These are phyloP conservation scores for Aspergillus sp. DNA, from an alignment of 2,329 filamentous ascomycete species.

Conservation along the genomic window DNA sequence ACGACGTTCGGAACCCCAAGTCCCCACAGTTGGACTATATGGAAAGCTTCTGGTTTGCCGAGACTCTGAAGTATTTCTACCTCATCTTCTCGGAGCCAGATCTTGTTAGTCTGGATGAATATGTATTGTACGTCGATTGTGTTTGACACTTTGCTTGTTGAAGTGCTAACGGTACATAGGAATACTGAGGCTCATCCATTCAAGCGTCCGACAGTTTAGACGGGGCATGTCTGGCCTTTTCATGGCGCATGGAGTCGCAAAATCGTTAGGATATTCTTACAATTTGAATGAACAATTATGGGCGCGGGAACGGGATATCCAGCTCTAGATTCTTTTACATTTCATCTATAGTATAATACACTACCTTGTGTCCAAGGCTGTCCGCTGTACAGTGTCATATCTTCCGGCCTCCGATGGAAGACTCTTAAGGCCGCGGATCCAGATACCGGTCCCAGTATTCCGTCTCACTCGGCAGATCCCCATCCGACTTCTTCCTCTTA, in stretches of 20 bases:
- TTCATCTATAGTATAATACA: neutral
- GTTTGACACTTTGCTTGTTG: neutral
- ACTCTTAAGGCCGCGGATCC: neutral
- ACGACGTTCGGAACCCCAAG: constrained; percentile 37
- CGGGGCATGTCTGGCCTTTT: neutral
- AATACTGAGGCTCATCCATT: constrained; percentile 45
- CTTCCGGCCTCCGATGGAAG: no score
- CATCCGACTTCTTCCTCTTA: constrained; percentile 10
- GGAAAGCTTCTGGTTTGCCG: constrained; percentile 48
- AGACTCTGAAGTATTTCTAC: constrained; percentile 47
- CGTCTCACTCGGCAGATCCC: constrained; percentile 13
- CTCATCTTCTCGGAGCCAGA: constrained; percentile 44
- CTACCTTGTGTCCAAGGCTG: no score
- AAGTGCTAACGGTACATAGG: constrained; percentile 16
- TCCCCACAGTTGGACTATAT: constrained; percentile 37
- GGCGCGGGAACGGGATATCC: no score
- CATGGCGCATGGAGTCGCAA: neutral
- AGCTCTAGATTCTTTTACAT: no score
- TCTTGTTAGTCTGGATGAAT: constrained; percentile 43
- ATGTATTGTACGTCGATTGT: constrained; percentile 37
- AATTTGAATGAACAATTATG: neutral
- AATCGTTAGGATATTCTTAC: neutral
- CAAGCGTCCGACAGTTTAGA: constrained; percentile 20
- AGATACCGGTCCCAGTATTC: constrained; percentile 6
- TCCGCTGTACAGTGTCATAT: no score